Evolutionary conservation across 2,329 filamentous ascomycete genomes (phyloP), one percentile per base, ranked within the genome.

Genomic region (Cercospora sp.): DNA sequence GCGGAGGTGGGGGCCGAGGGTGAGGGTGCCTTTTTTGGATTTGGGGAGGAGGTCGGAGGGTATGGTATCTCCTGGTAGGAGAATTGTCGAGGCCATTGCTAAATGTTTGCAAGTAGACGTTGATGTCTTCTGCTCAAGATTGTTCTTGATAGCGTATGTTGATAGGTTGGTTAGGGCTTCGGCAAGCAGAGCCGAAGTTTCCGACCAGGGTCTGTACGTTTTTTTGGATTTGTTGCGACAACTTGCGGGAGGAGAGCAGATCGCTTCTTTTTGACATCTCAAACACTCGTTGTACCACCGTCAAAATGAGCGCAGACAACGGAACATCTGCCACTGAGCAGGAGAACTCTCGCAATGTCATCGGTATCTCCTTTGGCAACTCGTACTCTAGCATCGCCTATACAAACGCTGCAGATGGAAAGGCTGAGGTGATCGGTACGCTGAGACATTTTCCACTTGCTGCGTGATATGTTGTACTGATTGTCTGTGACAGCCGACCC

Each of bases 361-460:
- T 99, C 82, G 95, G 95, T 80, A 93, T 99, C 79, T 91, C 94
- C 74, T 97, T 98, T 85, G 95, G 95, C 83, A 99, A 98, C 85
- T 94, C 93, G 70, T 97, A 97, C 89, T 96, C 93, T 84, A 97
- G 93, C 69, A 97, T 99, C 83, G 94, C 94, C 76, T 93, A 90
- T 80, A 97, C 94, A 58, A 68, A 69, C 30, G 88, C 90, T 70
- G 81, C 82, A 71, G 94, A 98, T 78, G 94, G 96, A 82, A 97
- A 96, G 85, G 90, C 93, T 72, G 93, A 97, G 80, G 94, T 99
- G 72, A 98, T 99, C 83, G 62, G 62, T 64, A 64, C 7, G 55
- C n/a, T 59, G 28, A 33, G 28, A 59, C 55, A 59, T 12, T 33
- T 18, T 0, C n/a, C 6, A 40, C 16, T 1, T 12, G 10, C 48